phyloP scores from a whole-genome alignment of 345 rosid genomes.

The Heritiera littoralis region DNA sequence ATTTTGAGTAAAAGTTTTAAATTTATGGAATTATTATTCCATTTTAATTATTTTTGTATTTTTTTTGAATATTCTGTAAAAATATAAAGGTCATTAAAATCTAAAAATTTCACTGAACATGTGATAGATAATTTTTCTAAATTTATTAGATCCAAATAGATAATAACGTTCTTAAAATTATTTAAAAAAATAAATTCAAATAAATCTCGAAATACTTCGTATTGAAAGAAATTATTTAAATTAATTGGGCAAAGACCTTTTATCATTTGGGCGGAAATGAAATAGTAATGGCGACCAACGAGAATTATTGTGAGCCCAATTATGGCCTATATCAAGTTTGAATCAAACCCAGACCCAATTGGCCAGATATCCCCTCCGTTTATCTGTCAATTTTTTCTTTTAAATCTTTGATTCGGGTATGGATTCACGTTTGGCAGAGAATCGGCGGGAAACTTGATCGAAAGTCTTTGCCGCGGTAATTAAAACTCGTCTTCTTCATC shows the following conservation, averaged over 20 bases:
- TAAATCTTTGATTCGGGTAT: constrained; percentile 49
- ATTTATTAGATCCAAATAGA: too few relatives aligned
- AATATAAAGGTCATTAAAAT: too few relatives aligned
- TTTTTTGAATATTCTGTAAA: too few relatives aligned
- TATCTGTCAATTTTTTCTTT: not conserved
- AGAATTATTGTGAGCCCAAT: constrained; percentile 1
- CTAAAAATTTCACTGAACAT: too few relatives aligned
- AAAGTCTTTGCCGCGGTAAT: constrained; percentile 61
- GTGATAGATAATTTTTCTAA: too few relatives aligned
- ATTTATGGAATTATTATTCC: too few relatives aligned
- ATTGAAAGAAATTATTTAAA: too few relatives aligned
- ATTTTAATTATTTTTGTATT: too few relatives aligned
- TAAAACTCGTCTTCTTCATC: constrained; percentile 34
- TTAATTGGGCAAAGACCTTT: not conserved
- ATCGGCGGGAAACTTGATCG: constrained; percentile 75
- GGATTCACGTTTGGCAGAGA: constrained; percentile 96
- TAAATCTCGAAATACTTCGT: too few relatives aligned
- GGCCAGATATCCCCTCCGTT: not conserved
- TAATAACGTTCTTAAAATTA: too few relatives aligned
- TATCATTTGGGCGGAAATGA: not conserved
- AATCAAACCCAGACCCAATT: not conserved
- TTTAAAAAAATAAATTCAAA: too few relatives aligned
- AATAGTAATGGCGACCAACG: not conserved
- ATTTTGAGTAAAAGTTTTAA: too few relatives aligned
- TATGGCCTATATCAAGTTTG: not conserved